Evolutionary conservation across 768 basidiomycete genomes (phyloP).

Genomic region (Russula foetens): DNA sequence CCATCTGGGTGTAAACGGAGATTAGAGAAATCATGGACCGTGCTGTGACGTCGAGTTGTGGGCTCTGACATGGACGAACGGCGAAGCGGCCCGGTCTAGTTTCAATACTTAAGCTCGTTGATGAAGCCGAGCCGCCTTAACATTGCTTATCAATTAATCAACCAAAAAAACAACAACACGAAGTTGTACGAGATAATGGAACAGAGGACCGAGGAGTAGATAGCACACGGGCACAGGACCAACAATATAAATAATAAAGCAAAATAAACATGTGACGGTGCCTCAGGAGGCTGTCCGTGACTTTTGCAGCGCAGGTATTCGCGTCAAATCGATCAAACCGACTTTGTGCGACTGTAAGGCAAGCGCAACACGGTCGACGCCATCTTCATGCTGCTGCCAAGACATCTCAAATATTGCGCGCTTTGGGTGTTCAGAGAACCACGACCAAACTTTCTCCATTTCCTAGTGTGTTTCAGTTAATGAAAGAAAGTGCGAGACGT

Average conservation of each 20-base stretch:
- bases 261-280: neutral
- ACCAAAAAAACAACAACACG: too few species aligned
- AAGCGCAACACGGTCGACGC: constrained; percentile 53
- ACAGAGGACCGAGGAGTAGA: neutral
- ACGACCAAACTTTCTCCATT: constrained; percentile 19
- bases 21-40: constrained; percentile 56
- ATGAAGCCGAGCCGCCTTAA: too few species aligned
- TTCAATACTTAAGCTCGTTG: too few species aligned
- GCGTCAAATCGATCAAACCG: constrained; percentile 55
- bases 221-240: neutral
- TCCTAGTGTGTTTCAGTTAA: neutral
- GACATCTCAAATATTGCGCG: constrained; percentile 21
- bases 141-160: too few species aligned
- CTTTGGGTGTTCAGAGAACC: constrained; percentile 14
- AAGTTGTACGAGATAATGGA: too few species aligned
- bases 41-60: constrained; percentile 32
- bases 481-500: neutral
- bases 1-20: constrained; percentile 63
- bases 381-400: constrained; percentile 22
- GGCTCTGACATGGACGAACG: neutral
- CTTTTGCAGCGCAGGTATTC: constrained; percentile 31
- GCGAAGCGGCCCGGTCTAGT: too few species aligned
- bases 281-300: neutral
- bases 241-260: neutral
- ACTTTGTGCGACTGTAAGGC: constrained; percentile 61